Evolutionary conservation across 768 basidiomycete species (phyloP), one percentile per base, ranked within the genome.

Genomic region (Suillus clintonianus): DNA sequence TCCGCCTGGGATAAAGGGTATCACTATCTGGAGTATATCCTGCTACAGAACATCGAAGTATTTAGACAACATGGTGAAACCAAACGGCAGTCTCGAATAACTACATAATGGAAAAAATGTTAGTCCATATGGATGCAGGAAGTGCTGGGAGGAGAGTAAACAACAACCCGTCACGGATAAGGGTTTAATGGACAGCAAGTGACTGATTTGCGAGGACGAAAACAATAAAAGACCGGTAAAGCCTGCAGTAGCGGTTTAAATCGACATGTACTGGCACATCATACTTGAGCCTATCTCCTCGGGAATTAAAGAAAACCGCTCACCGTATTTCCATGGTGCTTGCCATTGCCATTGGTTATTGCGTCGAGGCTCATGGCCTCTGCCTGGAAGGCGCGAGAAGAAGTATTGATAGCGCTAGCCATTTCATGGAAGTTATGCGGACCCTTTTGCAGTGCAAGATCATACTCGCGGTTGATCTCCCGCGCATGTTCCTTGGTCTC

Each of bases 401-500:
- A 47, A 14, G 42, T 47, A 24, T 69, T 69, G 30, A 76, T 59
- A n/a, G 71, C 69, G 27, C 72, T 76, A 32, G 72, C 72, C 82
- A 83, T 83, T 62, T 82, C 79, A 50, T 77, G 70, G 62, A 81
- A 75, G 36, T 78, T 72, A 36, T 77, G 71, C 22, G 69, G 70
- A 41, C 81, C 81, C 42, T 79, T 81, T 32, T 64, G 48, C 54
- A 70, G 53, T 7, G 79, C 81, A 80, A 64, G 80, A 63, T 67
- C 82, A 80, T 77, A 86, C 69, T 83, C 69, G 11, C 76, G 78
- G 61, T 78, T 76, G 37, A 96, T 89, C 71, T 89, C 85, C 42
- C 80, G 80, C 4, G 92, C 90, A 69, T 89, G 86, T 34, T 92
- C 91, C 45, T 86, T 90, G 36, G 92, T 89, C 68, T 94, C 92